phyloP scores from a whole-genome alignment of 192 early-diverging fungal species.

The Coemansia sp. region DNA sequence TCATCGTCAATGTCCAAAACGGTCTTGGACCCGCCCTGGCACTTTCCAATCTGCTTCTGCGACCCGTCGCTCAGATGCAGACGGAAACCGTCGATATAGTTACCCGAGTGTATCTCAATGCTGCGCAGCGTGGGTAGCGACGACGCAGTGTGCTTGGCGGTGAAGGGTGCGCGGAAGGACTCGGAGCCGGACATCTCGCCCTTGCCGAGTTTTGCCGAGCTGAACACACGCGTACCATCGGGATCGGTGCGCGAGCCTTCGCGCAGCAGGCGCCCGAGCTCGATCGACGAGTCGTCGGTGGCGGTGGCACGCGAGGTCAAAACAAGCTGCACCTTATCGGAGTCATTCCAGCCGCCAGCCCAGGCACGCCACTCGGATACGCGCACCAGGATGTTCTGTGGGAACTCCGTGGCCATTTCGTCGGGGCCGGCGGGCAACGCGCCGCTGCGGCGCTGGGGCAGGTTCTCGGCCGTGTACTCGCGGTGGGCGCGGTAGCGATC shows the following conservation, averaged over 20 bases:
- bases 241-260: conserved; percentile 7
- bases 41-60: conserved; percentile 39
- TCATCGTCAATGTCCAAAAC: conserved; percentile 43
- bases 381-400: conserved; percentile 16
- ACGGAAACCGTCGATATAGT: conserved; percentile 55
- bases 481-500: conserved; percentile 49
- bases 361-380: conserved; percentile 13
- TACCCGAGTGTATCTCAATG: conserved; percentile 48
- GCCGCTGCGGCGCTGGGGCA: conserved; percentile 21
- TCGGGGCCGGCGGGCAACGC: conserved; percentile 20
- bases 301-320: conserved; percentile 31
- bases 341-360: conserved; percentile 30
- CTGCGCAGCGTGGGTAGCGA: conserved; percentile 16
- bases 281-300: conserved; percentile 17
- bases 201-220: conserved; percentile 29
- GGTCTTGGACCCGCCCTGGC: conserved; percentile 27
- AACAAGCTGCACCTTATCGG: conserved; percentile 32
- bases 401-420: conserved; percentile 26
- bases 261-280: conserved; percentile 11
- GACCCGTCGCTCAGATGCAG: conserved; percentile 52
- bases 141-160: conserved; percentile 19
- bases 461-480: conserved; percentile 54
- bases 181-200: conserved; percentile 41
- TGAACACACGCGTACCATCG: conserved; percentile 28
- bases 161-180: conserved; percentile 27